phyloP scores from a whole-genome alignment of 306 rosid species.

The Quillaja saponaria region DNA sequence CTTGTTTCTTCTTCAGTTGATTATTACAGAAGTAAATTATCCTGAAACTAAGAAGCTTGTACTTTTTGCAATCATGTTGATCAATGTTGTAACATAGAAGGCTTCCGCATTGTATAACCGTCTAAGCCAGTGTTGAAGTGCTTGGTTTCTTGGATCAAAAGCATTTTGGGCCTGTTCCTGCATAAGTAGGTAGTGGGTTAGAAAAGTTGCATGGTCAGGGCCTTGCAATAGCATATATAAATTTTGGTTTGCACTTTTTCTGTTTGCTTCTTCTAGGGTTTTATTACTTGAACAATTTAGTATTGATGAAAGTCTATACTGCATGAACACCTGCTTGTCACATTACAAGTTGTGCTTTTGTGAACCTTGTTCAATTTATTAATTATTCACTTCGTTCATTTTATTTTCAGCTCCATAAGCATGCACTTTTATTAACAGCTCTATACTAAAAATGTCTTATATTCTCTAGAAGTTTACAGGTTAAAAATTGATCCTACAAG shows the following conservation, averaged over 20 bases:
- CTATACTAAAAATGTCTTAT: too few species aligned
- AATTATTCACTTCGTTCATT: too few species aligned
- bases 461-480: too few species aligned
- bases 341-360: too few species aligned
- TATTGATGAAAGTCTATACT: conserved; percentile 10
- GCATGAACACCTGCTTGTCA: too few species aligned
- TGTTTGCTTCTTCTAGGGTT: background rate
- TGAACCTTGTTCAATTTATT: too few species aligned
- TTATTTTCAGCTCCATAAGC: too few species aligned
- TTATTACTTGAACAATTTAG: conserved; percentile 12
- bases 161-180: conserved; percentile 11
- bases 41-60: background rate
- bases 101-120: conserved; percentile 26
- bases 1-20: conserved; percentile 9
- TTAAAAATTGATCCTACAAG: too few species aligned
- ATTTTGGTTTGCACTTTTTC: conserved; percentile 2
- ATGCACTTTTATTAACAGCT: too few species aligned
- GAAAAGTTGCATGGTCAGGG: conserved; percentile 1
- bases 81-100: conserved; percentile 11
- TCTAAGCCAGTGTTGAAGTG: conserved; percentile 16
- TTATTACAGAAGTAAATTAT: conserved; percentile 22
- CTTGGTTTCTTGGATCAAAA: conserved; percentile 1
- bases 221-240: conserved; percentile 7
- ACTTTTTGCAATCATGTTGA: conserved; percentile 17
- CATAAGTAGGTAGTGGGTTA: background rate